Conservation (phyloP, 257 asterid genomes). For the Fraxinus pennsylvanica region DNA sequence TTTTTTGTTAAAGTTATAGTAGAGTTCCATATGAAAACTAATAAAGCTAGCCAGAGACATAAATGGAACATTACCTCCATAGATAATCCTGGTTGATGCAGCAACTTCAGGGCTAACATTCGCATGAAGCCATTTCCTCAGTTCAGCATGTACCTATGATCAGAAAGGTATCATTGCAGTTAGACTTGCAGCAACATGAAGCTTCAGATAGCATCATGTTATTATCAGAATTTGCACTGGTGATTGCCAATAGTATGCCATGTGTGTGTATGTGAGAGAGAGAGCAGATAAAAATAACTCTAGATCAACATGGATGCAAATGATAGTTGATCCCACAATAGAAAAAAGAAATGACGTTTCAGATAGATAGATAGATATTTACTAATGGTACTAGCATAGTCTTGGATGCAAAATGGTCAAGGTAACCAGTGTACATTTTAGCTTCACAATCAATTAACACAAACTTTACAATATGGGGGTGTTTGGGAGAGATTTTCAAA, state of each 20-base stretch:
- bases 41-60: not conserved
- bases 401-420: not conserved
- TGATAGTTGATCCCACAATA: not conserved
- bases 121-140: conserved; percentile 92
- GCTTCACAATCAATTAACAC: not conserved
- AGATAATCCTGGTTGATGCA: conserved; percentile 87
- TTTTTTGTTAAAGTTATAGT: too few species aligned
- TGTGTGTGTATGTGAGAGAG: not conserved
- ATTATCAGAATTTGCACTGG: conserved; percentile 14
- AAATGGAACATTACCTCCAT: conserved; percentile 67
- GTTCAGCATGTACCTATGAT: conserved; percentile 73
- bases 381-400: not conserved
- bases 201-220: not conserved
- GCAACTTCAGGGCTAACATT: conserved; percentile 73
- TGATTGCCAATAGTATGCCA: not conserved
- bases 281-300: not conserved
- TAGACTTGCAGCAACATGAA: conserved; percentile 19
- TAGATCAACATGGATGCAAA: not conserved
- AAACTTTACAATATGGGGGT: not conserved
- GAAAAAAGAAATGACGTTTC: not conserved
- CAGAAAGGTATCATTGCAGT: conserved; percentile 7
- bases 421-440: not conserved
- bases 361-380: not conserved
- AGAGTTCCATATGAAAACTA: not conserved
- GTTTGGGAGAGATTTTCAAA: too few species aligned